These are phyloP conservation scores for Micractinium conductrix DNA, from an alignment of 139 green algal species.

Conservation along the genomic window DNA sequence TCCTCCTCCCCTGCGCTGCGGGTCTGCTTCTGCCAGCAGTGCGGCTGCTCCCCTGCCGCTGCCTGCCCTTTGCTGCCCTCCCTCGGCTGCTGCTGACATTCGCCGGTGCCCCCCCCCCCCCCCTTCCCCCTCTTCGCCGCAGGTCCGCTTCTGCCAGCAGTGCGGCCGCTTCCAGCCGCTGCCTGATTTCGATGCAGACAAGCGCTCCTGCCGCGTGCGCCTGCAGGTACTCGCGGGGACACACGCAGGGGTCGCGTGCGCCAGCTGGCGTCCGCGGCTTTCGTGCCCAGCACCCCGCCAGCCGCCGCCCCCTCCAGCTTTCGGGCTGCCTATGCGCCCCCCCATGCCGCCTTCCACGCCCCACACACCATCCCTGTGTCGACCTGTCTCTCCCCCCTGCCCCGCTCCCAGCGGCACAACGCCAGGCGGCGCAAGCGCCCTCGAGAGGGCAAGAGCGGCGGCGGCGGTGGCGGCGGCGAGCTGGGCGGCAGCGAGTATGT, in stretches of 20 bases:
- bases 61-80: too few species aligned
- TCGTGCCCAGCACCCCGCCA: too few species aligned
- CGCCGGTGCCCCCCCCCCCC: background rate
- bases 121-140: background rate
- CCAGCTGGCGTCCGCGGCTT: background rate
- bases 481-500: background rate
- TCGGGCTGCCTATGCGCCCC: too few species aligned
- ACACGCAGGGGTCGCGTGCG: too few species aligned
- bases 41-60: background rate
- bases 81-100: too few species aligned
- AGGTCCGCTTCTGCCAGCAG: slow-evolving; percentile 89
- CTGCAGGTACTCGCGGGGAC: slow-evolving; percentile 64
- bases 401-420: slow-evolving; percentile 34
- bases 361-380: too few species aligned
- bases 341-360: too few species aligned
- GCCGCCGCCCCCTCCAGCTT: too few species aligned
- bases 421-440: slow-evolving; percentile 42
- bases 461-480: background rate
- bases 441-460: background rate
- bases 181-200: slow-evolving; percentile 85
- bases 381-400: background rate
- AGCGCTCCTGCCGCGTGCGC: slow-evolving; percentile 82
- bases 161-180: slow-evolving; percentile 92
- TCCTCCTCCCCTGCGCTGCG: background rate
- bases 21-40: background rate